Conservation (phyloP, 73 alveolate species). For the Tetrahymena elliotti region DNA sequence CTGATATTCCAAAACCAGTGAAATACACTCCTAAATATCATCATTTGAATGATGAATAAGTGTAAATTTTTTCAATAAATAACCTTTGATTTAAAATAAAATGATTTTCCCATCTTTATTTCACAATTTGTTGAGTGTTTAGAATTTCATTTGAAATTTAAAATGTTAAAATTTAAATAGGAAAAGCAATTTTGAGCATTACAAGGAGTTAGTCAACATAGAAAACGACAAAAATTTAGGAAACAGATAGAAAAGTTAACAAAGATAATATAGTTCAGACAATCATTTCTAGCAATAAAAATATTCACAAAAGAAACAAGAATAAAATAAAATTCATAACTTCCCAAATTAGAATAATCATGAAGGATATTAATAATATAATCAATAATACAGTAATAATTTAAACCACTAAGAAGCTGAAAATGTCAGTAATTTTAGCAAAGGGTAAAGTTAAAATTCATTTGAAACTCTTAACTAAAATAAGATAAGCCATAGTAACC, state of each 20-base stretch:
- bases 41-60: neutral
- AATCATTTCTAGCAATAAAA: neutral
- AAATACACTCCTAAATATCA: neutral
- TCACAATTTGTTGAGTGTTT: too few relatives aligned
- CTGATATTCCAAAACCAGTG: neutral
- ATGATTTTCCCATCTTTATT: too few relatives aligned
- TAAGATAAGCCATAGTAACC: neutral
- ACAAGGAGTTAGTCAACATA: neutral
- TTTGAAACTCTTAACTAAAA: neutral
- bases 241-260: neutral
- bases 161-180: neutral
- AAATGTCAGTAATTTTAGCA: too few relatives aligned
- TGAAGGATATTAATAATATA: too few relatives aligned
- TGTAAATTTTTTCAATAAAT: neutral
- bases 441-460: neutral
- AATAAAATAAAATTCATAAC: too few relatives aligned
- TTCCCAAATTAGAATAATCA: neutral
- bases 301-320: neutral
- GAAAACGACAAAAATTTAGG: neutral
- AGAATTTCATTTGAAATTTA: too few relatives aligned
- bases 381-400: too few relatives aligned
- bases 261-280: neutral
- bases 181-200: neutral
- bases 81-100: too few relatives aligned
- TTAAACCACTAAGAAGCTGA: neutral